These are phyloP conservation scores for Crithidia fasciculata DNA, from an alignment of 208 protist genomes.

Conservation along the genomic window DNA sequence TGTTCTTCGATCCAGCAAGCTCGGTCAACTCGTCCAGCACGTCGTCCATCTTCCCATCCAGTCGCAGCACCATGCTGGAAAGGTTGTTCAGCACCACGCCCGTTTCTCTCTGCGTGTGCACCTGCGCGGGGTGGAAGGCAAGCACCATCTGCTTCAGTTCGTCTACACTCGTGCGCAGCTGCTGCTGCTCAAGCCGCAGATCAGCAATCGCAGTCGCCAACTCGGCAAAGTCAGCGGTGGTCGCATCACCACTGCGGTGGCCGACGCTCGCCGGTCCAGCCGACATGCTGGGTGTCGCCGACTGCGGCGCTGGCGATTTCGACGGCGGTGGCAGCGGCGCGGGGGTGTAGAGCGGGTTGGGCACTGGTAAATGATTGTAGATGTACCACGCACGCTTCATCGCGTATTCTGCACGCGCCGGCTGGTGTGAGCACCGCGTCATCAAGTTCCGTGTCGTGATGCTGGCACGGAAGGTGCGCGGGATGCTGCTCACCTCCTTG, in stretches of 20 bases:
- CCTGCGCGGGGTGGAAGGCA: conserved; percentile 18
- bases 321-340: not conserved
- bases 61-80: conserved; percentile 65
- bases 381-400: conserved; percentile 91
- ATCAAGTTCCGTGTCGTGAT: conserved; percentile 90
- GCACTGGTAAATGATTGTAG: conserved; percentile 74
- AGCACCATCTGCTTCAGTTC: too few species aligned
- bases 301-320: not conserved
- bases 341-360: conserved; percentile 58
- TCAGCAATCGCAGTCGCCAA: conserved; percentile 45
- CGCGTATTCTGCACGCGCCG: conserved; percentile 73
- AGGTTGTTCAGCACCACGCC: conserved; percentile 79
- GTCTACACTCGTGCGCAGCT: too few species aligned
- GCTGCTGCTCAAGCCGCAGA: too few species aligned
- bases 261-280: not conserved
- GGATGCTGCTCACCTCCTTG: conserved; percentile 49
- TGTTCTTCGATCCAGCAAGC: not conserved
- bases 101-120: conserved; percentile 62
- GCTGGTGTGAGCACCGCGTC: conserved; percentile 86
- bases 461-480: conserved; percentile 75
- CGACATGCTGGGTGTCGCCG: too few species aligned
- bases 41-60: conserved; percentile 81
- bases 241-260: not conserved
- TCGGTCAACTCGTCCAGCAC: conserved; percentile 42
- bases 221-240: conserved; percentile 13